phyloP scores from a whole-genome alignment of 2,329 filamentous ascomycete genomes.

The Fusarium avenaceum region DNA sequence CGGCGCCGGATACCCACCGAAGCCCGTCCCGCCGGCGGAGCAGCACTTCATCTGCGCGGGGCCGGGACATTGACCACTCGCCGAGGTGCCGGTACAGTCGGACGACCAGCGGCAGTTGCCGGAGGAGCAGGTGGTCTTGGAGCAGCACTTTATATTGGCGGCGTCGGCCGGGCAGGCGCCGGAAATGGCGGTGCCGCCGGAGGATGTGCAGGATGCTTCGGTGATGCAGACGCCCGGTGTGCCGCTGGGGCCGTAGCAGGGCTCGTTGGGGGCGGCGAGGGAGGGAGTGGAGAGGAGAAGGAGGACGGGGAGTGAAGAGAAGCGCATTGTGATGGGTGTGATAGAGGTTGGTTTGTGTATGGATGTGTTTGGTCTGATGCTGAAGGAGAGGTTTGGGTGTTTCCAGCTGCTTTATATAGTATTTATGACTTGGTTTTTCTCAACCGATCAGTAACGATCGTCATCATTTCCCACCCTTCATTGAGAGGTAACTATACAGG shows the following conservation, averaged over 20 bases:
- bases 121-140: conserved; percentile 54
- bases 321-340: conserved; percentile 39
- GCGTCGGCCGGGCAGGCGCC: conserved; percentile 57
- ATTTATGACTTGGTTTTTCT: background rate
- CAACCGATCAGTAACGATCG: background rate
- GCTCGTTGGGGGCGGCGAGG: conserved; percentile 51
- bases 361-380: background rate
- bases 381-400: background rate
- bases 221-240: conserved; percentile 56
- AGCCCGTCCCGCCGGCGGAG: conserved; percentile 49
- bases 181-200: conserved; percentile 55
- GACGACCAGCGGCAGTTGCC: conserved; percentile 57
- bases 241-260: conserved; percentile 49
- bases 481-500: background rate
- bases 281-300: conserved; percentile 33
- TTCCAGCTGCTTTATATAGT: conserved; percentile 13
- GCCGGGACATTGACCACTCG: conserved; percentile 55
- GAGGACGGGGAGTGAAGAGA: conserved; percentile 19
- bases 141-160: conserved; percentile 58
- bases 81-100: conserved; percentile 54
- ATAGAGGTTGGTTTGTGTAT: background rate
- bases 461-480: conserved; percentile 6
- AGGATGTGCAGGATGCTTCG: conserved; percentile 52
- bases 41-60: conserved; percentile 58
- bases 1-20: conserved; percentile 54